Evolutionary conservation across 768 basidiomycete species (phyloP), one percentile per base, ranked within the genome.

Genomic region (Pilatotrama ljubarskyi): DNA sequence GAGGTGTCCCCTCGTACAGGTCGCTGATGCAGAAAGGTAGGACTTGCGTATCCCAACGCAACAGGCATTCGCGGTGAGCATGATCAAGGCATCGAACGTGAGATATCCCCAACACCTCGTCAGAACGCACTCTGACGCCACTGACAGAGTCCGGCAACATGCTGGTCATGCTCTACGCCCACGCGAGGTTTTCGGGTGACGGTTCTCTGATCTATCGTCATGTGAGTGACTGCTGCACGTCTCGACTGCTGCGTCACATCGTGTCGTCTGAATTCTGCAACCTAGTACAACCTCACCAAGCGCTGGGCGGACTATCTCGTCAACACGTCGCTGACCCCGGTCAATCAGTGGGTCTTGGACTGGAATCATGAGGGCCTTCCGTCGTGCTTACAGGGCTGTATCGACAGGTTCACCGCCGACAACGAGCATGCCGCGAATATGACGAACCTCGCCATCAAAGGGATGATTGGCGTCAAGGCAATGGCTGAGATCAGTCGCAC

Each of bases 141-240:
- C 18, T 24, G 11, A 8, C 36, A 75, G 74, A 75, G 58, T 66
- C 70, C 14, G 73, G 70, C 5, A 73, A 74, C 53, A 76, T 75
- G 62, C 22, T 66, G 11, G 63, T 66, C 40, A 61, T 63, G 62
- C 35, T 54, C 10, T 52, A 63, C 22, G 75, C 74, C 0, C 70
- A 77, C 51, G 72, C 73, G 20, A 49, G 65, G 26, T 55, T 61
- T 2, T 62, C 68, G 4, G 73, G 73, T 18, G 70, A 73, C 41
- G 68, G 65, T 0, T 60, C 63, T 1, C 54, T 73, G 26, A 48
- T 76, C 13, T 22, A 14, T 7, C 1, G 14, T 36, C 38, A 61
- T 32, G 59, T 61, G 15, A 6, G 59, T 46, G 8, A 13, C n/a
- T 4, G 10, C 5, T 4, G 22, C n/a, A 20, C n/a, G 18, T 7